Base-by-base conservation (phyloP, 2,329 filamentous ascomycete species). In the Claviceps maximensis region DNA sequence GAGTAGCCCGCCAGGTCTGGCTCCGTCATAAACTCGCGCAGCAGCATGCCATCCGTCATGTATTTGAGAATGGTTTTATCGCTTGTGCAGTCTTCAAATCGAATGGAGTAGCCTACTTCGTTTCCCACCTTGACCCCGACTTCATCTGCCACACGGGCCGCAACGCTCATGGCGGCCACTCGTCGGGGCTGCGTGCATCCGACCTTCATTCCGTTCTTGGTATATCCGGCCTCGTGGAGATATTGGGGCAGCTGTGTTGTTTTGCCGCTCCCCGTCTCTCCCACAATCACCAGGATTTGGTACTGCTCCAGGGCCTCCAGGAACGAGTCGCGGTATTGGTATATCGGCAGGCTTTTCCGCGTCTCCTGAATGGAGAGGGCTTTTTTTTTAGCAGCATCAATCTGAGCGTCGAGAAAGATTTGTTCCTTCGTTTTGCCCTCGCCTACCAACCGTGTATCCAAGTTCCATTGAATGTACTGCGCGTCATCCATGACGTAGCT, bases 161-260 rank as follows among this genome's bases (percentile, higher is more conserved):
- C 91, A 21, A 97, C 91, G 63, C 86, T 93, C 91, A 97, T 97
- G 31, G 93, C 93, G 3, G 93, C 93, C 12, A 98, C 93, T 74
- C 93, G 83, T 60, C 93, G 83, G 4, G 93, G 93, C 59, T 98
- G 93, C 0, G 93, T 98, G 62, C 90, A 95, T 4, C 87, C 91
- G 12, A 98, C 80, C 66, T 91, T 95, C 68, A 86, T 75, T 6
- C 86, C 89, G 23, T 80, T 77, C 63, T 91, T 89, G 2, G 89
- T 95, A 61, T 87, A 95, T 1, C 90, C 90, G 0, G 87, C 88
- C 67, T 97, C 91, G 61, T 94, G 85, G 0, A 97, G 77, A 64
- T 95, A 98, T 63, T 97, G 93, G 0, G 91, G 89, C 17, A 97
- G 72, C 65, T 98, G 93, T 0, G 93, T 98, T 0, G 91, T 95